Conservation (phyloP, 2,329 filamentous ascomycete genomes). For the Fusarium paranaense region DNA sequence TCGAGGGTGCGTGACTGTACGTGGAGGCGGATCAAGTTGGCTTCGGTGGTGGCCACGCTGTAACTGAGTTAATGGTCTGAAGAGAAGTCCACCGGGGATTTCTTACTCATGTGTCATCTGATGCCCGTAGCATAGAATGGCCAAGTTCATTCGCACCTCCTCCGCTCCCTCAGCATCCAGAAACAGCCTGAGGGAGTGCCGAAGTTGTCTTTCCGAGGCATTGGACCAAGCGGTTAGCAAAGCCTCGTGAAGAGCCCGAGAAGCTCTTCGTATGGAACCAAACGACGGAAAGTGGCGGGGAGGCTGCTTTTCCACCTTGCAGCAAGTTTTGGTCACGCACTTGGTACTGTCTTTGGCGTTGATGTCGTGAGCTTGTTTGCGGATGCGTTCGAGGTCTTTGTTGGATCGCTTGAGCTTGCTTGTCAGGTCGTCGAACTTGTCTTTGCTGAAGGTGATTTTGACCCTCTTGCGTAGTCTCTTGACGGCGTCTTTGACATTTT, state of each 20-base stretch:
- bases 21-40: neutral
- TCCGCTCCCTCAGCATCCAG: neutral
- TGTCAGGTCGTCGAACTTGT: neutral
- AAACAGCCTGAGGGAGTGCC: neutral
- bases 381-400: neutral
- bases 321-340: neutral
- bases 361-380: neutral
- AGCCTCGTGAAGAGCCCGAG: neutral
- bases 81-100: fast-evolving
- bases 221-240: neutral
- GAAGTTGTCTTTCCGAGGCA: neutral
- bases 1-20: neutral
- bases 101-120: neutral
- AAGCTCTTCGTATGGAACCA: neutral
- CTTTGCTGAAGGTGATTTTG: neutral
- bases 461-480: neutral
- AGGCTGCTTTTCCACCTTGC: neutral
- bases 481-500: neutral
- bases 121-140: neutral
- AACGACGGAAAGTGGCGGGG: neutral
- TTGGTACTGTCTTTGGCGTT: neutral
- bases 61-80: neutral
- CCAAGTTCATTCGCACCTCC: neutral
- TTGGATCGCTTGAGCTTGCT: neutral
- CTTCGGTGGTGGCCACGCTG: neutral